Conservation (phyloP, 2,329 filamentous ascomycete genomes). For the Colletotrichum sp. region DNA sequence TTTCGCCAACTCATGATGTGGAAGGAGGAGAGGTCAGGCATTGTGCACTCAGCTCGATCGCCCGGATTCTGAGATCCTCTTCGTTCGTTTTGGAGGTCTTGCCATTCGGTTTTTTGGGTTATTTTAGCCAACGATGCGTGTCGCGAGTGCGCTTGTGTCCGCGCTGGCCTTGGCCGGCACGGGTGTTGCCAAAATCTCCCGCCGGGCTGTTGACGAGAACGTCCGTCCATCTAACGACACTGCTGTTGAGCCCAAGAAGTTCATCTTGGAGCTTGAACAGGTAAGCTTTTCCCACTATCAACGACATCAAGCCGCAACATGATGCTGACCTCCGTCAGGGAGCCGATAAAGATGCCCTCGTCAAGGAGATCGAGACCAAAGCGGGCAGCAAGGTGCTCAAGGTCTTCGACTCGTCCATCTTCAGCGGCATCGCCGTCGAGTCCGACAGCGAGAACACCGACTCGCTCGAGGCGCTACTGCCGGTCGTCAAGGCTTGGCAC, state of each 20-base stretch:
- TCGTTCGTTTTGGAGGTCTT: neutral
- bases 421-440: constrained; percentile 24
- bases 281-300: neutral
- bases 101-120: neutral
- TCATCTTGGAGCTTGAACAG: constrained; percentile 17
- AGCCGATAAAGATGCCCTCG: constrained; percentile 12
- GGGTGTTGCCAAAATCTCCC: neutral
- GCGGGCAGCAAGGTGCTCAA: constrained; percentile 15
- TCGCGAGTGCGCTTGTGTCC: constrained; percentile 5
- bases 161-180: constrained; percentile 12
- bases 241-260: constrained; percentile 14
- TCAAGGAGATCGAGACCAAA: constrained; percentile 5
- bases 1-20: neutral
- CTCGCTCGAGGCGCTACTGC: constrained; percentile 15
- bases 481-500: constrained; percentile 20
- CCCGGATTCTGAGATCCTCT: neutral
- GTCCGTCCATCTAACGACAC: constrained; percentile 2
- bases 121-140: neutral
- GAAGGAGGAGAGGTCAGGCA: neutral
- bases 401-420: constrained; percentile 33
- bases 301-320: no score
- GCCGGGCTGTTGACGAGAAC: neutral
- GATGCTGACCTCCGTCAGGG: neutral
- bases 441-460: constrained; percentile 21
- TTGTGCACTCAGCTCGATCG: neutral